Evolutionary conservation across 2,329 filamentous ascomycete genomes (phyloP), one percentile per base, ranked within the genome.

Genomic region (Claviceps humidiphila): DNA sequence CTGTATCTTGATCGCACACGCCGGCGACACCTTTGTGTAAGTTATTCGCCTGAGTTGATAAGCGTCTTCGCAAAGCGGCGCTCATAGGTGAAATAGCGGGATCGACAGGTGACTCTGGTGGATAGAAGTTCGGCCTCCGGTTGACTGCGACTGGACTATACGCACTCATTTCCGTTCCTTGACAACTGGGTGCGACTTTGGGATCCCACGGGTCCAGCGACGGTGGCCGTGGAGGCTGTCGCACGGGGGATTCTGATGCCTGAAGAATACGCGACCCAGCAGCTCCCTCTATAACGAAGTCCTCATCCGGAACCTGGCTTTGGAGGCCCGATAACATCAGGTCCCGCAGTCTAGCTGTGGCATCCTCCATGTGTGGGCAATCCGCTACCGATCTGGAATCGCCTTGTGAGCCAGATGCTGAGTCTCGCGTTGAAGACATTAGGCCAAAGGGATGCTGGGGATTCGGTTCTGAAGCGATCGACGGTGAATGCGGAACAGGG

Each of bases 121-220:
- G 38, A 42, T 14, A 24, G 20, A 52, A 38, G 5, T 22, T 46
- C 16, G 51, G 57, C 22, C 62, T 55, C 26, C 63, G 58, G 45
- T 62, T 56, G 14, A 60, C 58, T 14, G 11, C 45, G 22, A 22
- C 8, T 47, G n/a, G 11, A 7, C 47, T 45, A 38, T 61, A 58
- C 8, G 58, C 59, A 17, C 56, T 45, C 37, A 56, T 55, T 2
- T 57, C 56, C 3, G 50, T 56, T 37, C 63, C 60, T 5, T 54
- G 54, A n/a, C 50, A 53, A 16, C 50, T 51, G 17, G 59, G 59
- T 17, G 58, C 55, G 34, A 54, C 53, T 22, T 63, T 61, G 39
- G 67, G 58, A 53, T 73, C 67, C 72, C 72, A 75, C 6, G 72
- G 71, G 50, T 73, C 69, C 11, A 63, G 54, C 6, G 68, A 70